Conservation (phyloP, 75 land plant genomes). For the Sequoia sempervirens region DNA sequence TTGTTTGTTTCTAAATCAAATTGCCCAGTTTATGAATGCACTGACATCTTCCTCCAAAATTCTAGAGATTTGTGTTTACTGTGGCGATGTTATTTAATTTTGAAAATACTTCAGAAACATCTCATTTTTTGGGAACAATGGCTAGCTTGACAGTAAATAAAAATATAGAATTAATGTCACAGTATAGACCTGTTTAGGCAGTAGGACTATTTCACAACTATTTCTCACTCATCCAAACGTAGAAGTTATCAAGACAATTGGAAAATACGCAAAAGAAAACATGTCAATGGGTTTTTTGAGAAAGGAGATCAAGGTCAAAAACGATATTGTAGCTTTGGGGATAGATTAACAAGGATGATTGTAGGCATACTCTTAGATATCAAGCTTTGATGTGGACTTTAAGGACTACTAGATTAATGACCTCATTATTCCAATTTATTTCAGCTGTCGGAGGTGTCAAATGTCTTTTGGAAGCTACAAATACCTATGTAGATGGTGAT, state of each 20-base stretch:
- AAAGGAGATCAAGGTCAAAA: neutral
- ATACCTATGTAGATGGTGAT: neutral
- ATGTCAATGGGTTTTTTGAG: neutral
- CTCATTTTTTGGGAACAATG: neutral
- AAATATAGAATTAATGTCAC: neutral
- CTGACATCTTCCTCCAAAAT: neutral
- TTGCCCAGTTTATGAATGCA: neutral
- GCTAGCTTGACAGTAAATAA: neutral
- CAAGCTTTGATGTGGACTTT: neutral
- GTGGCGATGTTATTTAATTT: neutral
- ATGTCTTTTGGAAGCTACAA: neutral
- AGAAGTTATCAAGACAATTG: neutral
- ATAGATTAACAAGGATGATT: neutral
- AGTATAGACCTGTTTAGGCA: neutral
- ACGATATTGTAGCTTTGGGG: neutral
- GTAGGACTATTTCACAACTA: neutral
- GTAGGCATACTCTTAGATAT: neutral
- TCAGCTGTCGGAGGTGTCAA: neutral
- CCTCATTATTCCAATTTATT: neutral
- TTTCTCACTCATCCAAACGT: neutral
- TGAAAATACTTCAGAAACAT: neutral
- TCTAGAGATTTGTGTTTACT: neutral
- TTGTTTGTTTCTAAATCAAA: neutral
- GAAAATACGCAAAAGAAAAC: neutral
- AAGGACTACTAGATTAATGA: neutral